A percentile compares a stretch with the other conserved stretches of the same genome.
Evolutionary conservation across 306 rosid genomes (phyloP).

Genomic region (Dalbergia cultrata): DNA sequence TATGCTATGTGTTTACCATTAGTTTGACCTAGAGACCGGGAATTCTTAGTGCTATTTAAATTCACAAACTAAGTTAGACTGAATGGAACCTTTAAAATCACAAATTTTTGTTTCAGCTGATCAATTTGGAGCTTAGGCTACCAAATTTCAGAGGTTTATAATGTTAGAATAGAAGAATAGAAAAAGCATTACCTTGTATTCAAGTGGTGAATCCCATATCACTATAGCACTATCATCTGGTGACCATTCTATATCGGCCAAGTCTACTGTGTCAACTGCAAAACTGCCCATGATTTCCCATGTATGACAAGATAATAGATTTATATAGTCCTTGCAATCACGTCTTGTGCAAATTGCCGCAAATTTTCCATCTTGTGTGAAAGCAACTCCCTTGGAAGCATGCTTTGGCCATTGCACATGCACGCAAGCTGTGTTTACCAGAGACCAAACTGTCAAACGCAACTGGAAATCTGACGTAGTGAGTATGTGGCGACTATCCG

Average conservation of each 20-base stretch:
- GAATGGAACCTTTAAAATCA: conserved; percentile 29
- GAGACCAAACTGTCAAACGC: conserved; percentile 95
- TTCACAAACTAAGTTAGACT: conserved; percentile 15
- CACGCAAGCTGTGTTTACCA: conserved; percentile 93
- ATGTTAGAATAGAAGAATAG: conserved; percentile 32
- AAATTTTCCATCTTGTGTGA: conserved; percentile 88
- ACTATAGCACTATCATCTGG: conserved; percentile 98
- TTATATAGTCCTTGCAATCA: conserved; percentile 93
- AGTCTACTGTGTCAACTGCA: conserved; percentile 89
- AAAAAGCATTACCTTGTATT: conserved; percentile 74
- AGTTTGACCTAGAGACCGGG: background rate
- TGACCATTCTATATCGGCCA: conserved; percentile 97
- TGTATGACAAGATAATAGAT: conserved; percentile 87
- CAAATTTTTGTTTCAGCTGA: background rate
- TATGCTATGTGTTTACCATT: background rate
- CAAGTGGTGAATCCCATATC: conserved; percentile 96
- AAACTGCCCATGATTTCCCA: conserved; percentile 97
- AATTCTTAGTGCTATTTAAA: conserved; percentile 17
- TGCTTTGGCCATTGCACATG: conserved; percentile 97
- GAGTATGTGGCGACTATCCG: conserved; percentile 98
- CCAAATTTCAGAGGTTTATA: conserved; percentile 19
- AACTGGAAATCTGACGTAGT: conserved; percentile 95
- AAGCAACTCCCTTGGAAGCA: conserved; percentile 93
- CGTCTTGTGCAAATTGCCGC: conserved; percentile 97
- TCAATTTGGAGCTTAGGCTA: background rate